These are phyloP conservation scores for Sporothrix protearum DNA, from an alignment of 2,329 filamentous ascomycete species.

Conservation along the genomic window DNA sequence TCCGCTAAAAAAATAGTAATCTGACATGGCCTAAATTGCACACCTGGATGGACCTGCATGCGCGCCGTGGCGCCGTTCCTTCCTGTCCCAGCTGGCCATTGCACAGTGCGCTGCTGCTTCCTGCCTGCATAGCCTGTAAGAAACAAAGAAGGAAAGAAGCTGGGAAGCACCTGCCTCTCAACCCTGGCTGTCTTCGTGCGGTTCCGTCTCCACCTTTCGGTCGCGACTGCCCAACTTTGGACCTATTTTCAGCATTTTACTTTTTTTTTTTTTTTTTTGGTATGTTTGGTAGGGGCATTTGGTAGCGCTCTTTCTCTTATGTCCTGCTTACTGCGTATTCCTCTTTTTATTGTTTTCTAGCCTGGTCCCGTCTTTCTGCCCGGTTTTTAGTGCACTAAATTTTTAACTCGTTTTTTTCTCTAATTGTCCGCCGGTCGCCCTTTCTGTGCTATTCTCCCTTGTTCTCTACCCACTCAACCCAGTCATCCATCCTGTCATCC, in stretches of 20 bases:
- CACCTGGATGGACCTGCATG: slow-evolving; percentile 7
- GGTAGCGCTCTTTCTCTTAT: not conserved
- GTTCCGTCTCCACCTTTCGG: slow-evolving; percentile 15
- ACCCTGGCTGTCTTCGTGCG: slow-evolving; percentile 2
- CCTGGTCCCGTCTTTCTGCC: slow-evolving; percentile 1
- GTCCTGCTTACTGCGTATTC: not conserved
- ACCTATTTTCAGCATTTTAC: not conserved
- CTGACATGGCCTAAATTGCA: not conserved
- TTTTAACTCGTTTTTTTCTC: slow-evolving; percentile 3
- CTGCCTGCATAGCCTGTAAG: not conserved
- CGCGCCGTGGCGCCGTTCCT: not conserved
- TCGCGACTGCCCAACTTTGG: not conserved
- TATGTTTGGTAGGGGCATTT: not conserved
- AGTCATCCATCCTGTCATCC: slow-evolving; percentile 8
- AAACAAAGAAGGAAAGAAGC: not conserved
- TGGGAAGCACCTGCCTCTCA: not conserved
- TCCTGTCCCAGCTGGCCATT: not conserved
- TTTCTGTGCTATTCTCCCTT: slow-evolving; percentile 15
- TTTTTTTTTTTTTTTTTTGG: too few species aligned
- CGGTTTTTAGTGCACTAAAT: slow-evolving; percentile 17
- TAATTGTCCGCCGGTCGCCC: not conserved
- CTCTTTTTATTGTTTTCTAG: not conserved
- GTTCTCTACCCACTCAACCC: not conserved
- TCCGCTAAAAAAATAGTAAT: not conserved
- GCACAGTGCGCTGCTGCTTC: not conserved